Evolutionary conservation across 345 rosid genomes (phyloP), one percentile per base, ranked within the genome.

Genomic region (Gossypioides kirkii): DNA sequence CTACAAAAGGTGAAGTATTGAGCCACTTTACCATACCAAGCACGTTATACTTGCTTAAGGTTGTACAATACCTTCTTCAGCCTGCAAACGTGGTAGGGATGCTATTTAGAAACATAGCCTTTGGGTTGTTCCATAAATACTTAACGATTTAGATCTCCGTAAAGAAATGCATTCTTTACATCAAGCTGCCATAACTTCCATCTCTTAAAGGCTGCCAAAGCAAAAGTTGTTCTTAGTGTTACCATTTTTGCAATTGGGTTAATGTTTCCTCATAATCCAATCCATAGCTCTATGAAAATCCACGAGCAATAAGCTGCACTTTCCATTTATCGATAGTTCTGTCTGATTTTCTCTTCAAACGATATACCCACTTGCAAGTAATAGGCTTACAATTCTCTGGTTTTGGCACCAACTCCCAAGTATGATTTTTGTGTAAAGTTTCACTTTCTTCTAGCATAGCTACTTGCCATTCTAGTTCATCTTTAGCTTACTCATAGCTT

Each of bases 181-280:
- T 69, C 61, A 45, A 61, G 20, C 32, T 70, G 62, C 10, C 64
- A 76, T 7, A 76, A 6, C 2, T 61, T 76, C 20, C 54, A 32
- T 1, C n/a, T 13, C 22, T 17, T 76, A 22, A 8, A 3, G 0
- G 36, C 20, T 18, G 2, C 53, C 8, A 70, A 26, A 0, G 56
- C 61, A 61, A 76, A 32, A 16, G 52, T 16, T 14, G 46, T 32
- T 42, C 10, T 1, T 10, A 18, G 0, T 0, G 32, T 36, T 0
- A 53, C 62, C 17, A 70, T 36, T 17, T 70, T 70, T 53, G 50
- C 61, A 0, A 70, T 18, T 1, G 12, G 10, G 2, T 11, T 70
- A 3, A 70, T 53, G 28, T 70, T 4, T 70, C 50, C 18, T 54
- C 18, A 8, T 70, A 70, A 8, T 70, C 49, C 0, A 70, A 28